Conservation (phyloP, 78 protist species). For the Dictyostelium purpureum region DNA sequence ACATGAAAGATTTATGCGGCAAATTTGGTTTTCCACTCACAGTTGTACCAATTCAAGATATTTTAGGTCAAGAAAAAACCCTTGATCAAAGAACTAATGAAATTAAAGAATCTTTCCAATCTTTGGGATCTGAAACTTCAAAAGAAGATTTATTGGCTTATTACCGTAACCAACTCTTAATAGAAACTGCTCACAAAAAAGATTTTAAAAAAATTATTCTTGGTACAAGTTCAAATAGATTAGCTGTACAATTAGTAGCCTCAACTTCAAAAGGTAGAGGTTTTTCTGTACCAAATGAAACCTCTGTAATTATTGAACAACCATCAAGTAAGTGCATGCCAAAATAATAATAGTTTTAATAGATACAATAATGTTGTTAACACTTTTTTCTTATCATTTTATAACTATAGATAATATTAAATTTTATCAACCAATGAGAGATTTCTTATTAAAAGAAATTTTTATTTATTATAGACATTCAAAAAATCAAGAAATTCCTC, state of each 20-base stretch:
- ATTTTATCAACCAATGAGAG: conserved; percentile 66
- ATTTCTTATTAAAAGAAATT: conserved; percentile 43
- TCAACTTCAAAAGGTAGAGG: conserved; percentile 71
- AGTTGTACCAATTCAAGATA: conserved; percentile 20
- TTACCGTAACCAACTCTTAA: conserved; percentile 21
- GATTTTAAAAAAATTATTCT: neutral
- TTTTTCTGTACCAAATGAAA: conserved; percentile 57
- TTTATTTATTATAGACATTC: conserved; percentile 31
- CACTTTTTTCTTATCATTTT: neutral
- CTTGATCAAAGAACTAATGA: neutral
- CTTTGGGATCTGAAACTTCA: conserved; percentile 1
- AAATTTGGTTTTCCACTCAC: neutral
- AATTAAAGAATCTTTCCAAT: neutral
- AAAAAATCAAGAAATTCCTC: neutral
- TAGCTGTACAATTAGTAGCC: conserved; percentile 18
- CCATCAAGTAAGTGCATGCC: conserved; percentile 11
- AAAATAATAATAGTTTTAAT: neutral
- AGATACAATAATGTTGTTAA: neutral
- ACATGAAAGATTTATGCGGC: neutral
- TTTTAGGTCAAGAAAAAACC: neutral
- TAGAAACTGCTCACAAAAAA: neutral
- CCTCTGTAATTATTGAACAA: conserved; percentile 1
- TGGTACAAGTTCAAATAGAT: conserved; percentile 35
- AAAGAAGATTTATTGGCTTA: conserved; percentile 44
- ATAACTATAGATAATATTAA: neutral